phyloP scores from a whole-genome alignment of 2,329 filamentous ascomycete species.

The Atkinsonella texensis region DNA sequence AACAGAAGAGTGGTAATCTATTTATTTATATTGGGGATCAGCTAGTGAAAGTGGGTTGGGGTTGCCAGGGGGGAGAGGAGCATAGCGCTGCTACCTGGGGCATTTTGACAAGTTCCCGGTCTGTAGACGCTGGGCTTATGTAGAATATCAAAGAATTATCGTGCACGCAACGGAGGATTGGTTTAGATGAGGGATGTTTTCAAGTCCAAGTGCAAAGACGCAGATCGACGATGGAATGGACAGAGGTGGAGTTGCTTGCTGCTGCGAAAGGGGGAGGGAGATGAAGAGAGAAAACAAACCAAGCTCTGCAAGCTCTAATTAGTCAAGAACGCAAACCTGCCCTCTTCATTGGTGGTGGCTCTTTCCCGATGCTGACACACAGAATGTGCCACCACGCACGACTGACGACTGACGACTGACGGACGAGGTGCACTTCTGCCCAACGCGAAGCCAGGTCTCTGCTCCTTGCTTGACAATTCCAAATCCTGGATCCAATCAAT shows the following conservation, averaged over 20 bases:
- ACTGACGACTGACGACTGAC: background rate
- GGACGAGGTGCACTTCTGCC: background rate
- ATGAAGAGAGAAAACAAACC: background rate
- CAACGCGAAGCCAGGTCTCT: background rate
- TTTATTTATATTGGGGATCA: constrained; percentile 7
- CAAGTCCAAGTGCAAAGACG: background rate
- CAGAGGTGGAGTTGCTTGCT: background rate
- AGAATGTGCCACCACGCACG: background rate
- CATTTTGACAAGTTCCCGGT: constrained; percentile 1
- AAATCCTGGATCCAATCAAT: too few species aligned
- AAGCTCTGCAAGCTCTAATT: background rate
- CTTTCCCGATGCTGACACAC: background rate
- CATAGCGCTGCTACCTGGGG: constrained; percentile 1
- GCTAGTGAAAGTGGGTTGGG: background rate
- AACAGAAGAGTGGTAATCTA: constrained; percentile 60
- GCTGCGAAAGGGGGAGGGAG: background rate
- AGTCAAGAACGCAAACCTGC: too few species aligned
- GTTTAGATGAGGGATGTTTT: background rate
- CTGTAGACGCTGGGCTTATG: background rate
- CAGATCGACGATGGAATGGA: background rate
- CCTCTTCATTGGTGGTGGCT: background rate
- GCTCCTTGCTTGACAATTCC: too few species aligned
- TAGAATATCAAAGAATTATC: too few species aligned
- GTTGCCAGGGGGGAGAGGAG: background rate
- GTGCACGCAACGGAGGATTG: background rate